These are phyloP conservation scores for Annulohypoxylon nitens DNA, from an alignment of 495 filamentous ascomycete genomes.

Conservation along the genomic window DNA sequence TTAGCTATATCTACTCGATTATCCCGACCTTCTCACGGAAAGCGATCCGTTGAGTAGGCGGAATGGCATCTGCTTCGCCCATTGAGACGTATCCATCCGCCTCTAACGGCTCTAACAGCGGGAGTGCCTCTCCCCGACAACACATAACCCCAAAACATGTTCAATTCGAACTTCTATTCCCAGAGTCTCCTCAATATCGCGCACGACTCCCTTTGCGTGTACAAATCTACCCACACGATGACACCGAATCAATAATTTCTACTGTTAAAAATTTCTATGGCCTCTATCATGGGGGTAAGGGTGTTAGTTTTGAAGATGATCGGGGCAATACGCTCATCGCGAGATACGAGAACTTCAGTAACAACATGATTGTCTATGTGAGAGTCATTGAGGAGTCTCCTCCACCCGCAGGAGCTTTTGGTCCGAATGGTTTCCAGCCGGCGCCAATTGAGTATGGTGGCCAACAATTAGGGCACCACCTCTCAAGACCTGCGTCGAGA, in stretches of 20 bases:
- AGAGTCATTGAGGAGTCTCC: slow-evolving; percentile 81
- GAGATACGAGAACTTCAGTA: slow-evolving; percentile 90
- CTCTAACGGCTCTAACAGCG: slow-evolving; percentile 53
- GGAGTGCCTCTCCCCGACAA: slow-evolving; percentile 63
- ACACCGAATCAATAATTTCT: slow-evolving; percentile 93
- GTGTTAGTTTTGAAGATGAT: slow-evolving; percentile 92
- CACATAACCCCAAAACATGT: slow-evolving; percentile 76
- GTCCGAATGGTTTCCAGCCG: slow-evolving; percentile 53
- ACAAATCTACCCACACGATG: slow-evolving; percentile 91
- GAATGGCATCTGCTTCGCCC: slow-evolving; percentile 64
- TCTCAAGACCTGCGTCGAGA: slow-evolving; percentile 75
- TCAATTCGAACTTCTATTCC: slow-evolving; percentile 85
- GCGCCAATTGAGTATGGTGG: slow-evolving; percentile 59
- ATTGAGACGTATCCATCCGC: slow-evolving; percentile 49
- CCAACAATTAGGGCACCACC: slow-evolving; percentile 67
- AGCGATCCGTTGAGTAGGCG: slow-evolving; percentile 52
- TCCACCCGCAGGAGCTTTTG: slow-evolving; percentile 56
- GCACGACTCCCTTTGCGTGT: slow-evolving; percentile 91
- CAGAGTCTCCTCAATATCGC: slow-evolving; percentile 76
- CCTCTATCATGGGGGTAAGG: slow-evolving; percentile 77
- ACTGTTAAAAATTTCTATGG: slow-evolving; percentile 99
- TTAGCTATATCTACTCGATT: slow-evolving; percentile 29
- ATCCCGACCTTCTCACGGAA: slow-evolving; percentile 41
- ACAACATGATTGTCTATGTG: slow-evolving; percentile 92
- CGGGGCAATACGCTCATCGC: slow-evolving; percentile 90